Evolutionary conservation across 2,329 filamentous ascomycete genomes (phyloP).

Genomic region (Aspergillus pseudonomiae): DNA sequence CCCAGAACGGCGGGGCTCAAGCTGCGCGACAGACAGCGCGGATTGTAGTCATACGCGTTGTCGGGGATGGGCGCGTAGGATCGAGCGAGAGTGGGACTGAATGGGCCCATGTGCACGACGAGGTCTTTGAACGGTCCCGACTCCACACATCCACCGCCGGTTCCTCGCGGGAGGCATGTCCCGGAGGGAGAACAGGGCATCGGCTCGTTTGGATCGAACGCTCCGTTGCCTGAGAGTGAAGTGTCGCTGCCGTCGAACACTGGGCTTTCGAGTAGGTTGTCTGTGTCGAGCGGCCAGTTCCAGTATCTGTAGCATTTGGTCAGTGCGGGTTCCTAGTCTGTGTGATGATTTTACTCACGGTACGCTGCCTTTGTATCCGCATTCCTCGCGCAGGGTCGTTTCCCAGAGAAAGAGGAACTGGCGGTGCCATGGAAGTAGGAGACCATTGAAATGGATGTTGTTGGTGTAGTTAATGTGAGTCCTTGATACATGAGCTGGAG

Average conservation of each 20-base stretch:
- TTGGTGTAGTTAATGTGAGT: constrained; percentile 17
- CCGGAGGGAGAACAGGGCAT: background rate
- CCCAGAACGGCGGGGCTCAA: background rate
- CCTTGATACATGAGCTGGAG: constrained; percentile 6
- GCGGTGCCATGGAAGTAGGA: constrained; percentile 16
- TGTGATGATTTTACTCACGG: constrained; percentile 21
- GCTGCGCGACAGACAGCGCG: constrained; percentile 11
- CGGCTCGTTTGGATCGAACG: constrained; percentile 11
- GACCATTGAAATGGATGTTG: constrained; percentile 10
- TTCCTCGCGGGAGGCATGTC: background rate
- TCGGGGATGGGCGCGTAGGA: background rate
- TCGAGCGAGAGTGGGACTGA: background rate
- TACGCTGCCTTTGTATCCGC: constrained; percentile 13
- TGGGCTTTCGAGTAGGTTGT: constrained; percentile 12
- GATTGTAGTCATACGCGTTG: constrained; percentile 12
- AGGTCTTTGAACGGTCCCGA: constrained; percentile 14
- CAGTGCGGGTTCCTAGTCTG: background rate
- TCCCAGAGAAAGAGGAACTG: constrained; percentile 17
- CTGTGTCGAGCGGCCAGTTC: constrained; percentile 15
- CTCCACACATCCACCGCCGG: constrained; percentile 10
- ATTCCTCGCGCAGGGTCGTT: constrained; percentile 10
- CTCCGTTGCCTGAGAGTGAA: constrained; percentile 27
- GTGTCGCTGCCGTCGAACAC: constrained; percentile 15
- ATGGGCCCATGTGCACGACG: constrained; percentile 5
- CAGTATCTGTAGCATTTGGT: constrained; percentile 11